Conservation (phyloP, 208 protist species). For the Trichomonas vaginalis region DNA sequence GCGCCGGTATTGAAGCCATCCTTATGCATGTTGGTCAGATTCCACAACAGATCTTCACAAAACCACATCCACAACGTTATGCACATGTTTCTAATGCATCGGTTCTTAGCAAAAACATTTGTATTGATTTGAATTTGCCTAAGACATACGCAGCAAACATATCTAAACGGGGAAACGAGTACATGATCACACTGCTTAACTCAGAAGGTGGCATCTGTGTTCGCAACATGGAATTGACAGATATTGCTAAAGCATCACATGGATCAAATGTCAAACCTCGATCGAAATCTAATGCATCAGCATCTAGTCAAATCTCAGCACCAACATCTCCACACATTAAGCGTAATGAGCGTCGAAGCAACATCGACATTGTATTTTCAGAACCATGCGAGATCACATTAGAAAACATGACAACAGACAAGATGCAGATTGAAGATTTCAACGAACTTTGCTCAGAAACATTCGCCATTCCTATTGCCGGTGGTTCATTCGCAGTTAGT, state of each 20-base stretch:
- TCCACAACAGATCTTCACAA: conserved; percentile 40
- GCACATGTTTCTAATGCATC: not conserved
- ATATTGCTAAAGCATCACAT: not conserved
- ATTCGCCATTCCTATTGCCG: not conserved
- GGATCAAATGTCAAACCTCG: not conserved
- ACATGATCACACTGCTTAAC: not conserved
- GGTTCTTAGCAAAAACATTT: not conserved
- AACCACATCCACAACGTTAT: conserved; percentile 34
- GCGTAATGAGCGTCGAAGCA: not conserved
- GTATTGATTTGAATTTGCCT: not conserved
- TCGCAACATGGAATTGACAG: not conserved
- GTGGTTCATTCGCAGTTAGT: not conserved
- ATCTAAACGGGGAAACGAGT: not conserved
- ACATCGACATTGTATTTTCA: not conserved
- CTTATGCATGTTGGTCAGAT: conserved; percentile 46
- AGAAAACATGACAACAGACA: not conserved
- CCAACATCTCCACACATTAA: not conserved
- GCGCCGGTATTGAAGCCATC: conserved; percentile 22
- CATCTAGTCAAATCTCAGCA: not conserved
- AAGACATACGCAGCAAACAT: not conserved
- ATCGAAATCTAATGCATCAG: not conserved
- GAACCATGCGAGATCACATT: not conserved
- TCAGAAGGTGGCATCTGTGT: not conserved
- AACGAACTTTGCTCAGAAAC: not conserved
- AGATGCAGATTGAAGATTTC: not conserved